phyloP scores from a whole-genome alignment of 2,329 filamentous ascomycete species.

The Alternaria alternata region DNA sequence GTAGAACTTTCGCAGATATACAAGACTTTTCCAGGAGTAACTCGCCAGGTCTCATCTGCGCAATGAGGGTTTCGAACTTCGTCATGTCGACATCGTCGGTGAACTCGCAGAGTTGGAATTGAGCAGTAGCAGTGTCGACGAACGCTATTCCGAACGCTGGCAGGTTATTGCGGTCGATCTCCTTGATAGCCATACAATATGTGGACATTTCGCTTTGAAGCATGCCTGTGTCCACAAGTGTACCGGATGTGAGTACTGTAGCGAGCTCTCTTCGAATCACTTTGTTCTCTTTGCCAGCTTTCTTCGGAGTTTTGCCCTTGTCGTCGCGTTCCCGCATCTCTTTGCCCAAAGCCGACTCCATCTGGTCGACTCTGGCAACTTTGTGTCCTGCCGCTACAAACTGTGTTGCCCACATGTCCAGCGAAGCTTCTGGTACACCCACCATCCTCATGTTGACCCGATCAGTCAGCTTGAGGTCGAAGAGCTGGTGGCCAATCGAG shows the following conservation, averaged over 20 bases:
- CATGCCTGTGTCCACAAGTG: slow-evolving; percentile 94
- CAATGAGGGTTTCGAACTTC: slow-evolving; percentile 95
- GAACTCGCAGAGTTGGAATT: slow-evolving; percentile 93
- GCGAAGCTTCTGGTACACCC: slow-evolving; percentile 90
- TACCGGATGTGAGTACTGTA: slow-evolving; percentile 89
- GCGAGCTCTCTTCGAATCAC: slow-evolving; percentile 91
- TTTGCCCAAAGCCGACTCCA: slow-evolving; percentile 93
- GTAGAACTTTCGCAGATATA: slow-evolving; percentile 85
- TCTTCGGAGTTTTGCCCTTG: slow-evolving; percentile 61
- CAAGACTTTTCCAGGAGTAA: slow-evolving; percentile 83
- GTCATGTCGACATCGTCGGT: slow-evolving; percentile 92
- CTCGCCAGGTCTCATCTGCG: slow-evolving; percentile 88
- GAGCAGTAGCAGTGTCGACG: slow-evolving; percentile 93
- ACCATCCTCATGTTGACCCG: slow-evolving; percentile 99
- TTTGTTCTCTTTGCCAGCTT: slow-evolving; percentile 73
- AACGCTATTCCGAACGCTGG: slow-evolving; percentile 93
- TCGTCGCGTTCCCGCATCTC: slow-evolving; percentile 95
- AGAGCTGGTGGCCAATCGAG: slow-evolving; percentile 93
- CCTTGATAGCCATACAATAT: slow-evolving; percentile 93
- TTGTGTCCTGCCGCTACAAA: slow-evolving; percentile 99
- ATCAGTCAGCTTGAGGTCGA: slow-evolving; percentile 97
- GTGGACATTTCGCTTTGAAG: slow-evolving; percentile 97
- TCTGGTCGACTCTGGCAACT: slow-evolving; percentile 94
- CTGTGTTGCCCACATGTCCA: slow-evolving; percentile 98
- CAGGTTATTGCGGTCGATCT: slow-evolving; percentile 69